phyloP scores from a whole-genome alignment of 805 yeast species.

The Ogataea siamensis region DNA sequence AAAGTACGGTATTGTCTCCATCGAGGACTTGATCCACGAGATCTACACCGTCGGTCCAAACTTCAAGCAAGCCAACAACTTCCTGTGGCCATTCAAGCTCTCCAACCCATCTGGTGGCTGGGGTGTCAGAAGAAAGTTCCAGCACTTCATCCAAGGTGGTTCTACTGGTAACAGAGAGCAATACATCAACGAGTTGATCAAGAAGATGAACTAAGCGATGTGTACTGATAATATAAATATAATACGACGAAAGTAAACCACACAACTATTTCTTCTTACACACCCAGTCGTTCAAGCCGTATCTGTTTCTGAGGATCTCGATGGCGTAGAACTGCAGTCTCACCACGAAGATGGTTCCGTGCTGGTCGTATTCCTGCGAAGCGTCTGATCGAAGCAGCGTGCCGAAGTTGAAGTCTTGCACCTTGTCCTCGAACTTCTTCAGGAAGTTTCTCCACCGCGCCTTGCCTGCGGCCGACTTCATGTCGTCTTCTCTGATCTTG shows the following conservation, averaged over 20 bases:
- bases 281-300: conserved; percentile 91
- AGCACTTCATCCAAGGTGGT: conserved; percentile 97
- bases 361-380: conserved; percentile 73
- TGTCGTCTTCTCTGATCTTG: conserved; percentile 67
- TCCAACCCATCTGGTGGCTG: conserved; percentile 97
- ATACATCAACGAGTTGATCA: conserved; percentile 89
- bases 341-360: conserved; percentile 82
- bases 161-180: conserved; percentile 98
- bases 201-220: conserved; percentile 77
- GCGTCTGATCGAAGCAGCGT: conserved; percentile 80
- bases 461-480: conserved; percentile 80
- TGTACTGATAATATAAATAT: conserved; percentile 15
- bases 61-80: conserved; percentile 98
- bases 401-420: conserved; percentile 94
- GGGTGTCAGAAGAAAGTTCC: conserved; percentile 96
- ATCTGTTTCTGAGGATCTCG: conserved; percentile 90
- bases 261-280: conserved; percentile 30
- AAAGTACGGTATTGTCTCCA: conserved; percentile 86
- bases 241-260: conserved; percentile 6
- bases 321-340: conserved; percentile 94
- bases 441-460: conserved; percentile 88
- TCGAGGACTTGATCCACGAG: conserved; percentile 96
- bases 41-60: conserved; percentile 95
- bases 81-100: conserved; percentile 96
- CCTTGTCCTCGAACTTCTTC: conserved; percentile 71